Conservation (phyloP, 148 eudicot species). For the Heliosperma pusillum region DNA sequence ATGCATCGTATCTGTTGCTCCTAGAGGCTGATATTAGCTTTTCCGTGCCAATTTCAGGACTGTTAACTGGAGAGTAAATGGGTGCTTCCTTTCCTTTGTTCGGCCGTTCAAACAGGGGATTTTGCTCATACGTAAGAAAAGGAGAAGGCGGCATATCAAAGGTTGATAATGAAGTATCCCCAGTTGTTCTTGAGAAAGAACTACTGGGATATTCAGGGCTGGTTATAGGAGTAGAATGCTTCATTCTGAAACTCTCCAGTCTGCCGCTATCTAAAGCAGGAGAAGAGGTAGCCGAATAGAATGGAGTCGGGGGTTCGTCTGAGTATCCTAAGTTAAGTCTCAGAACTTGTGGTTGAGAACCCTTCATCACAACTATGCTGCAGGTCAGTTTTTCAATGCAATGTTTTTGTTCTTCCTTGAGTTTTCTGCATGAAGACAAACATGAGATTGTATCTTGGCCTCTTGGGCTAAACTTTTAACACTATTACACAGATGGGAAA, state of each 20-base stretch:
- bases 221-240: conserved; percentile 73
- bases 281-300: conserved; percentile 74
- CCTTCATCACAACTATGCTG: conserved; percentile 82
- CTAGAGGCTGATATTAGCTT: conserved; percentile 29
- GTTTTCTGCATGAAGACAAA: conserved; percentile 43
- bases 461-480: background rate
- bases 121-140: conserved; percentile 61
- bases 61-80: conserved; percentile 18
- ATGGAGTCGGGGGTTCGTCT: conserved; percentile 65
- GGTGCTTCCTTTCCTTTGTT: conserved; percentile 40
- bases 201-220: conserved; percentile 74
- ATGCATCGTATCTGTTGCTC: conserved; percentile 24
- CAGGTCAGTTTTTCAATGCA: conserved; percentile 79
- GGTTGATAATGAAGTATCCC: conserved; percentile 44
- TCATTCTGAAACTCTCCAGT: conserved; percentile 45
- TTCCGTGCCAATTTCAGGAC: conserved; percentile 26
- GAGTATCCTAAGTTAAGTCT: conserved; percentile 62
- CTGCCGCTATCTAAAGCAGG: conserved; percentile 50
- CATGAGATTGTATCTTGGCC: background rate
- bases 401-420: conserved; percentile 74
- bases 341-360: conserved; percentile 70
- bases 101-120: conserved; percentile 71
- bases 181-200: conserved; percentile 56
- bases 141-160: conserved; percentile 46
- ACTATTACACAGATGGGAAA: background rate